These are phyloP conservation scores for Pythium dissimile DNA, from an alignment of 352 stramenopile species.

Conservation along the genomic window DNA sequence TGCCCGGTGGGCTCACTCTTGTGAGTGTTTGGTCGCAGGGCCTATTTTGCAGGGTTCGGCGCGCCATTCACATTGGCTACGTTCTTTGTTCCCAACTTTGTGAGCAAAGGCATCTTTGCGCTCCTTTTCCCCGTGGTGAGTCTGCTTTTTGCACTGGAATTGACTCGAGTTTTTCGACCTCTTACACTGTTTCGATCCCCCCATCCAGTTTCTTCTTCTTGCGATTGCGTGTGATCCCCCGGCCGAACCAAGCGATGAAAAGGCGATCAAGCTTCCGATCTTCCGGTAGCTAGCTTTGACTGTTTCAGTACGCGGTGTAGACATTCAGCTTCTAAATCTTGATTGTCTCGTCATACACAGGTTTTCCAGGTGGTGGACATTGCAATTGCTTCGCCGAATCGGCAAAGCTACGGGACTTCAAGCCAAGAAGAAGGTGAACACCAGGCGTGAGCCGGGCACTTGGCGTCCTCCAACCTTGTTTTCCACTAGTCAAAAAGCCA, in stretches of 20 bases:
- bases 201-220: conserved; percentile 68
- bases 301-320: not conserved
- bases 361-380: conserved; percentile 79
- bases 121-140: conserved; percentile 81
- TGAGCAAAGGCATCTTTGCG: conserved; percentile 88
- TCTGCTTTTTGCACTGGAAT: not conserved
- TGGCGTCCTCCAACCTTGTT: not conserved
- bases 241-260: conserved; percentile 37
- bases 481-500: not conserved
- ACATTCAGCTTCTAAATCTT: not conserved
- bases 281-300: conserved; percentile 43
- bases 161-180: not conserved
- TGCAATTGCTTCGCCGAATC: conserved; percentile 77
- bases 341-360: conserved; percentile 22
- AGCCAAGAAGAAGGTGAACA: conserved; percentile 57
- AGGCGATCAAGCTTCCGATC: conserved; percentile 56
- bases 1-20: not conserved
- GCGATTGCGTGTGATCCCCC: conserved; percentile 77
- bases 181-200: not conserved
- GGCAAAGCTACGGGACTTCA: conserved; percentile 74
- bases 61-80: conserved; percentile 85
- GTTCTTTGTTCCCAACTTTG: conserved; percentile 89
- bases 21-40: conserved; percentile 24
- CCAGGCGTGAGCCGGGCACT: not conserved
- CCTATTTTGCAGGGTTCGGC: conserved; percentile 85